Conservation (phyloP, 2,329 filamentous ascomycete species). For the Grosmannia serpens region DNA sequence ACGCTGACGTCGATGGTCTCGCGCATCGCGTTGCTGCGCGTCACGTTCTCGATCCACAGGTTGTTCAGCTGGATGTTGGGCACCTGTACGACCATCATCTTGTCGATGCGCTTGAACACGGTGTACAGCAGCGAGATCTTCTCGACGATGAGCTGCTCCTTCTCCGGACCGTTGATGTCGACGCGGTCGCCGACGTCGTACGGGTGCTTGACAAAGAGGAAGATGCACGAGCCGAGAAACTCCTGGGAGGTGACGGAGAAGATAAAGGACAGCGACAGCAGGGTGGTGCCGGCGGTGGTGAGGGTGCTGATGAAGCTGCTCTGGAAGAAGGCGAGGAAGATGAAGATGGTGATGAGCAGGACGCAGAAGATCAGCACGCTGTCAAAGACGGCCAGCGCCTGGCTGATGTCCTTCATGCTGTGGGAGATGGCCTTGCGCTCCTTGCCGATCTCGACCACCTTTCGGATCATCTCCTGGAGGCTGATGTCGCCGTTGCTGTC, state of each 20-base stretch:
- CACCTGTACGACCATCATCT: conserved; percentile 68
- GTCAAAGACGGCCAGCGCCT: conserved; percentile 86
- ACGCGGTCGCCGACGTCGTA: conserved; percentile 94
- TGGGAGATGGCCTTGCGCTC: conserved; percentile 80
- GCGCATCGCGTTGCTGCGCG: conserved; percentile 82
- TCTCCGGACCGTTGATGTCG: conserved; percentile 52
- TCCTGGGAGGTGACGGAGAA: conserved; percentile 89
- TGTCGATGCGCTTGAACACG: conserved; percentile 74
- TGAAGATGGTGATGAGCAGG: conserved; percentile 67
- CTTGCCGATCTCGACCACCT: conserved; percentile 70
- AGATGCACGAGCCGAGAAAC: conserved; percentile 95
- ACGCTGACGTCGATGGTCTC: conserved; percentile 73
- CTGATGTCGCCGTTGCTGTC: conserved; percentile 92
- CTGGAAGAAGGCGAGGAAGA: conserved; percentile 85
- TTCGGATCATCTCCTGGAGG: conserved; percentile 88
- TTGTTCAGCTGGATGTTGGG: conserved; percentile 89
- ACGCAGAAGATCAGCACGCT: conserved; percentile 74
- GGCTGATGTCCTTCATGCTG: conserved; percentile 95
- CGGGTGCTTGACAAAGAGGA: conserved; percentile 96
- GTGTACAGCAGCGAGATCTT: conserved; percentile 91
- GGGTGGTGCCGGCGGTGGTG: conserved; percentile 78
- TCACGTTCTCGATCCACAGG: conserved; percentile 91
- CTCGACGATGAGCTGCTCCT: conserved; percentile 68
- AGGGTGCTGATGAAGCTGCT: conserved; percentile 75
- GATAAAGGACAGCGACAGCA: conserved; percentile 93